Base-by-base conservation (phyloP, 805 yeast species). In the Ogataea ganodermae region DNA sequence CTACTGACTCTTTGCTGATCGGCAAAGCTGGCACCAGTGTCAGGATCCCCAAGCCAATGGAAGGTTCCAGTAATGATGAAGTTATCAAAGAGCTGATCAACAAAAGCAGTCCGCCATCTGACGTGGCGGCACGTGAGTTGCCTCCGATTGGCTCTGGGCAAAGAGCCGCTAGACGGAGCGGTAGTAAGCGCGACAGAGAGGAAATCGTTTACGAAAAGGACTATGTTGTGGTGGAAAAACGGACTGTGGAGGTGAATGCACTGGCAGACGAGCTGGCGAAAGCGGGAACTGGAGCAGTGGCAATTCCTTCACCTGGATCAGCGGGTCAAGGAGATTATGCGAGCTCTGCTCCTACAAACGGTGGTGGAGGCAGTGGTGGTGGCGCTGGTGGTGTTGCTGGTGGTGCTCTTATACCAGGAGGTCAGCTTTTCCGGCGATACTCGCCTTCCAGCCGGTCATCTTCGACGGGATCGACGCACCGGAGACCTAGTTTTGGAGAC, bases 191-290 rank as follows among this genome's bases (percentile, higher is more conserved):
- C 21, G 45, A 47, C 14, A 55, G 52, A 35, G 59, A 55, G 18
- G 86, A 82, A 44, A 60, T 76, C 18, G 73, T 77, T 21, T 69
- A 83, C 47, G 96, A 89, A 57, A 83, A 81, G 55, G 97, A 90
- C 60, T 92, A 92, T 58, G 98, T 92, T 27, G 96, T 92, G 32
- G 91, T 92, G 23, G 98, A 92, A 65, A 94, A 92, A 65, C 79
- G 96, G 42, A 89, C 94, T 0, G 97, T 92, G 3, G 98, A 94
- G 63, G 96, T 92, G 7, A 92, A 92, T 70, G 92, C 96, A 2
- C 74, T 94, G 48, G 99, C 99, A 2, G 98, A 92, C 66, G 97
- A 91, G 63, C 70, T 92, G 43, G 83, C 83, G 2, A 83, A 83
- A 27, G 63, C 63, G 0, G 64, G 68, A 1, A 40, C 76, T 5